A percentile compares a stretch with the other conserved stretches of the same genome.
These are phyloP conservation scores for Gyromitra esculenta DNA, from an alignment of 2,329 filamentous ascomycete genomes.

Conservation along the genomic window DNA sequence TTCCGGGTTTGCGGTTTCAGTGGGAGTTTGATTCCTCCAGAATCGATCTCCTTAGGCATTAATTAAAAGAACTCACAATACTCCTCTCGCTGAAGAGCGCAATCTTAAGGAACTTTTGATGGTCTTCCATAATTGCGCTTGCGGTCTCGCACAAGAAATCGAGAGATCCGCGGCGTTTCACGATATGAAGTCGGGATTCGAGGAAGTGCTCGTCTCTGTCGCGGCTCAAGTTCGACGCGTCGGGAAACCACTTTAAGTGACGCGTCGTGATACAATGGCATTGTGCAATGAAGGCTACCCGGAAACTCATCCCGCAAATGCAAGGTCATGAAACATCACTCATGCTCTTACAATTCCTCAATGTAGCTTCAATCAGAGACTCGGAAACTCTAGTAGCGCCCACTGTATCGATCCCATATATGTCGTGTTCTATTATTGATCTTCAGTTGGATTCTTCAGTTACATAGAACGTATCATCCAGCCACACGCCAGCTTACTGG, in stretches of 20 bases:
- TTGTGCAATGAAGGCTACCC: slow-evolving; percentile 3
- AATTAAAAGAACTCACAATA: slow-evolving; percentile 66
- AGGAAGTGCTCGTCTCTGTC: slow-evolving; percentile 6
- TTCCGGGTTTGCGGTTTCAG: neutral
- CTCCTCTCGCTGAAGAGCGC: slow-evolving; percentile 79
- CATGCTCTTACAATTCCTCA: slow-evolving; percentile 15
- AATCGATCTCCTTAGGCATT: neutral
- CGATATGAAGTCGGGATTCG: neutral
- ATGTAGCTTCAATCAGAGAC: neutral
- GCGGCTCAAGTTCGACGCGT: slow-evolving; percentile 28
- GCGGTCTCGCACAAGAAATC: neutral
- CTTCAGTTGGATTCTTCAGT: slow-evolving; percentile 1
- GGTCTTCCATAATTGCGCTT: slow-evolving; percentile 58
- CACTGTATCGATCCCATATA: neutral
- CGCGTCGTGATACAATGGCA: slow-evolving; percentile 42
- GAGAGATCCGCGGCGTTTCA: neutral
- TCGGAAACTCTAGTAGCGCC: neutral
- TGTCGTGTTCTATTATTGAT: neutral
- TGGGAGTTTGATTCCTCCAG: neutral
- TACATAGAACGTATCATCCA: neutral
- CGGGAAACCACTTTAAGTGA: slow-evolving; percentile 37
- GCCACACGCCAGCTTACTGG: neutral
- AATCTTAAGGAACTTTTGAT: slow-evolving; percentile 77
- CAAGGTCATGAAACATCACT: slow-evolving; percentile 41
- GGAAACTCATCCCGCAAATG: neutral